phyloP scores from a whole-genome alignment of 1,139 yeast species.

The Saccharomycopsis hybrid region DNA sequence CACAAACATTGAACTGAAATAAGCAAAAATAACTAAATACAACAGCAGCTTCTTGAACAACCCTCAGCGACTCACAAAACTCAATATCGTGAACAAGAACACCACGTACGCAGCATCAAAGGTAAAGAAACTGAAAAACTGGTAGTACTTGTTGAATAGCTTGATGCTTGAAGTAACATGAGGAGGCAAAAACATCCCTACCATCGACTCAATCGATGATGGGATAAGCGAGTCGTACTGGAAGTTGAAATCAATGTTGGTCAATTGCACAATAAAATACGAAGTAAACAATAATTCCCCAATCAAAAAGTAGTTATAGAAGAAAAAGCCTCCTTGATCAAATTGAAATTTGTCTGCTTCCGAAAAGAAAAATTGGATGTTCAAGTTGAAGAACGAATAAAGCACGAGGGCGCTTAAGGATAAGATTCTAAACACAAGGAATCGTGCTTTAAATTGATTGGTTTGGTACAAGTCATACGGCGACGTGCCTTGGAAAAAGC shows the following conservation, averaged over 20 bases:
- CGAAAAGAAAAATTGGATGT: constrained; percentile 2
- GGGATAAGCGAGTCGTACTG: constrained; percentile 17
- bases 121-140: constrained; percentile 14
- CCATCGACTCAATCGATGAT: constrained; percentile 2
- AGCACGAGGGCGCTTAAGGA: constrained; percentile 5
- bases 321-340: not conserved
- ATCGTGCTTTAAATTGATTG: constrained; percentile 16
- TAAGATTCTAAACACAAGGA: constrained; percentile 7
- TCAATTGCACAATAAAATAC: constrained; percentile 6
- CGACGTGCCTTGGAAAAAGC: not conserved
- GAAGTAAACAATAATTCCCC: constrained; percentile 12
- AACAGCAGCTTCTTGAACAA: no score
- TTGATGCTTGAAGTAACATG: not conserved
- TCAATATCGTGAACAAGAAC: no score
- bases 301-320: constrained; percentile 11
- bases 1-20: no score
- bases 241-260: constrained; percentile 4
- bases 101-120: constrained; percentile 10
- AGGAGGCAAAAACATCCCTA: constrained; percentile 3
- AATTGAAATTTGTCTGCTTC: not conserved
- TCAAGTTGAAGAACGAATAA: constrained; percentile 7
- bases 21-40: no score
- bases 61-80: no score
- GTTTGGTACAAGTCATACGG: constrained; percentile 10
- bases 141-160: constrained; percentile 16